Evolutionary conservation across 2,329 filamentous ascomycete genomes (phyloP).

Genomic region (Seiridium unicorne): DNA sequence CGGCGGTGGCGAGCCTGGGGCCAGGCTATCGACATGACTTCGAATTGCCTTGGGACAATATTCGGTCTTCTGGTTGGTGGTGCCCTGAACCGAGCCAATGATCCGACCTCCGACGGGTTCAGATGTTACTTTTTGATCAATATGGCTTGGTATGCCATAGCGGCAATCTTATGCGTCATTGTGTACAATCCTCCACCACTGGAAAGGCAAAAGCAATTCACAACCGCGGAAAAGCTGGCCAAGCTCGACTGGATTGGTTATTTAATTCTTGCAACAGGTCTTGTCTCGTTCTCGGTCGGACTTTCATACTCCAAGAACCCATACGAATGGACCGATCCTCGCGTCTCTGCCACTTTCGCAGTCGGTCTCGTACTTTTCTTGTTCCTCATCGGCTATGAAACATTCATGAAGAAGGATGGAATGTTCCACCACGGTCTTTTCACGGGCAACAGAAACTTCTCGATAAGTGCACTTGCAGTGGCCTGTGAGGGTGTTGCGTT

Average conservation of each 20-base stretch:
- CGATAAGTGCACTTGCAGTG: conserved; percentile 31
- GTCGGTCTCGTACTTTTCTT: conserved; percentile 27
- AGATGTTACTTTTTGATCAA: conserved; percentile 34
- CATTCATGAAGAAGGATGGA: conserved; percentile 32
- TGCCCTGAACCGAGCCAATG: conserved; percentile 28
- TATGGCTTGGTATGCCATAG: conserved; percentile 24
- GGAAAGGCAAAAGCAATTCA: conserved; percentile 23
- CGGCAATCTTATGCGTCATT: conserved; percentile 23
- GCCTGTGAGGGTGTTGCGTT: conserved; percentile 37
- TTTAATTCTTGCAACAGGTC: conserved; percentile 27
- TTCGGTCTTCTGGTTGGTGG: conserved; percentile 32
- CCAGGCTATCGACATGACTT: conserved; percentile 31
- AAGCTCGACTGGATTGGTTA: conserved; percentile 35
- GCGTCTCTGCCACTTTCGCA: conserved; percentile 32
- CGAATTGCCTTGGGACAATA: conserved; percentile 28
- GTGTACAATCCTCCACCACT: conserved; percentile 32
- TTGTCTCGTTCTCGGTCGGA: conserved; percentile 36
- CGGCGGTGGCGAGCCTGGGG: conserved; percentile 32
- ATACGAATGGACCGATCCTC: conserved; percentile 34
- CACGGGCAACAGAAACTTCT: conserved; percentile 31
- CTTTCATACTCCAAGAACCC: conserved; percentile 37
- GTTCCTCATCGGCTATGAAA: conserved; percentile 31
- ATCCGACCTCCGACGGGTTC: conserved; percentile 28
- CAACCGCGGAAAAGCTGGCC: conserved; percentile 28
- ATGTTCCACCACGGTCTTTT: conserved; percentile 31